Base-by-base conservation (phyloP, 176 grass and related monocot genomes). In the Hordeum vulgare region DNA sequence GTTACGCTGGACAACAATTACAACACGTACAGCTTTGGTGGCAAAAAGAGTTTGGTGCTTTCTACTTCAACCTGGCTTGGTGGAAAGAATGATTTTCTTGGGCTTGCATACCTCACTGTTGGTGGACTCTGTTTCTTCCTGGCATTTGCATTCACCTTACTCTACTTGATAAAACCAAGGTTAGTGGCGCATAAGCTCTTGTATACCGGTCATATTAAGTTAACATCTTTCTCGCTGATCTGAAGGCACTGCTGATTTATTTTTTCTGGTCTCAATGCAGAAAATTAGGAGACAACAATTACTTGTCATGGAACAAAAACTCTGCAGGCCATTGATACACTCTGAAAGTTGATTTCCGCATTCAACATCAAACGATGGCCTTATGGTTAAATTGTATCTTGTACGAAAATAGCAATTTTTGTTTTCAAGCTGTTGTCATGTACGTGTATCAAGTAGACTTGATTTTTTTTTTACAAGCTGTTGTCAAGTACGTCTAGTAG, bases 91-190 rank as follows among this genome's bases (percentile, higher is more conserved):
- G 89, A 97, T 86, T 97, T 97, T 77, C 88, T 94, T 67, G 94
- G 94, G 26, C 74, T 97, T 79, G 91, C 94, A 33, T 97, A 94
- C 75, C 89, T 97, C 34, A 88, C 87, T 78, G 85, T 94, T 70
- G 94, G 94, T 87, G 94, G 87, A 41, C 62, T 97, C 13, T 91
- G 89, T 81, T 97, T 93, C 67, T 91, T 93, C 81, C 82, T 97
- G 62, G 89, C 94, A 35, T 85, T 90, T 73, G 73, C 90, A 44
- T 97, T 97, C 89, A 88, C 89, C 77, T 70, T 97, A 63, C 35
- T 97, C 13, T 97, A 94, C 82, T 87, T 97, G 74, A 81, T 94
- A 65, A 97, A 97, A 86, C 91, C 94, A 83, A 97, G 94, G 94
- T 96, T 80, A 65, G 72, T 84, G 40, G 75, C 49, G 49, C 74